Evolutionary conservation across 768 basidiomycete genomes (phyloP).

Genomic region (Boletus reticulatus): DNA sequence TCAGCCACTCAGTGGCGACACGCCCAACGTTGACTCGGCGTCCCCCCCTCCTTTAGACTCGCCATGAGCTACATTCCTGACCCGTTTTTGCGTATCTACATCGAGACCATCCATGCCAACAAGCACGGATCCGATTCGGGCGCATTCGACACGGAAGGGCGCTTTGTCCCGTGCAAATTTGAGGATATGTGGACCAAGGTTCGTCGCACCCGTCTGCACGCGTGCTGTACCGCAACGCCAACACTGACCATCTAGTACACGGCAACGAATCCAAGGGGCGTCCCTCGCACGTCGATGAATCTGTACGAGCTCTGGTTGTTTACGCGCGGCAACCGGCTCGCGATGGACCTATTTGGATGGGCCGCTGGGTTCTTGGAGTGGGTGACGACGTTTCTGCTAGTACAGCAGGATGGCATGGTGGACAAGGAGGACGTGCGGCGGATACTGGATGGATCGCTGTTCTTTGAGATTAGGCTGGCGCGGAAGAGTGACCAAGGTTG

Average conservation of each 20-base stretch:
- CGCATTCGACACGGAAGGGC: slow-evolving; percentile 40
- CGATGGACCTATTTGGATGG: slow-evolving; percentile 39
- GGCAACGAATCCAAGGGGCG: slow-evolving; percentile 1
- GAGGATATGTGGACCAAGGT: slow-evolving; percentile 45
- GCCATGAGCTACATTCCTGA: slow-evolving; percentile 34
- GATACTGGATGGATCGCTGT: slow-evolving; percentile 40
- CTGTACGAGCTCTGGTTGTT: slow-evolving; percentile 33
- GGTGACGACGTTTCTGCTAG: slow-evolving; percentile 36
- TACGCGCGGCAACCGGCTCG: slow-evolving; percentile 29
- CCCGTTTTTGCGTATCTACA: slow-evolving; percentile 39
- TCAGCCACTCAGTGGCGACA: neutral
- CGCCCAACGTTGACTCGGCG: neutral
- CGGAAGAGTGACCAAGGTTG: slow-evolving; percentile 20
- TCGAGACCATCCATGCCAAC: slow-evolving; percentile 33
- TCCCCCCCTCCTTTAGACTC: slow-evolving; percentile 9
- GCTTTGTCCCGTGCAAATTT: slow-evolving; percentile 41
- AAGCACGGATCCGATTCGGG: slow-evolving; percentile 47
- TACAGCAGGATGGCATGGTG: slow-evolving; percentile 40
- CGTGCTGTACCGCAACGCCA: too few relatives aligned
- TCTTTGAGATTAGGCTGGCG: slow-evolving; percentile 32
- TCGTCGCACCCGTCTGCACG: neutral
- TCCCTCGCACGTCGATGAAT: slow-evolving; percentile 24
- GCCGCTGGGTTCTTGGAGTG: slow-evolving; percentile 38
- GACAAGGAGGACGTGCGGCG: slow-evolving; percentile 42
- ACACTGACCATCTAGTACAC: slow-evolving; percentile 14